Evolutionary conservation across 2,329 filamentous ascomycete species (phyloP), one percentile per base, ranked within the genome.

Genomic region (Aureobasidium mangrovei): DNA sequence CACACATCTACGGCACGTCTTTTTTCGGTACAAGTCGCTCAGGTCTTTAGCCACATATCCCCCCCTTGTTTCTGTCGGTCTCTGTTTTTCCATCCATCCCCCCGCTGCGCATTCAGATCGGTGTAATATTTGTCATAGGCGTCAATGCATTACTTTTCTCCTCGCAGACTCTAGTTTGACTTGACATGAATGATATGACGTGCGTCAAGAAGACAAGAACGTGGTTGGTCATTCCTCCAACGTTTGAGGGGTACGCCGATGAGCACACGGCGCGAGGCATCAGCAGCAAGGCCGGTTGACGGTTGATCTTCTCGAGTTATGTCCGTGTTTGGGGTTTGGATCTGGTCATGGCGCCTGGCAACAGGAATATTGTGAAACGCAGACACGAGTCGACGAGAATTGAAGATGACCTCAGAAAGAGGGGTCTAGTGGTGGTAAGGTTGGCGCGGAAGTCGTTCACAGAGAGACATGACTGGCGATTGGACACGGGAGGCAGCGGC

Each of bases 91-190:
- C 39, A 28, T 42, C 47, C 45, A 49, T 32, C 53, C 49, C 29
- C 40, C 40, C 41, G 41, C 47, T 43, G 44, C 44, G 54, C 40
- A 56, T 56, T 52, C 29, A 49, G 46, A 52, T 52, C 39, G 54
- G 46, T 56, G 46, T 56, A 51, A 52, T 56, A 56, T 35, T 56
- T 52, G 54, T 52, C 47, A 56, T 52, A 56, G 54, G 54, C 46
- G 46, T 51, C 47, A 54, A 54, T 54, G 32, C 46, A 54, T 24
- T 54, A 54, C 35, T 45, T 54, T 54, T 54, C 39, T 29, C 40
- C 40, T 32, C 45, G 38, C 45, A 29, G 38, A 4, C 18, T 12
- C 35, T 10, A 26, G 35, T 35, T 38, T 28, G 8, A 18, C 18
- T 18, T 18, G n/a, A 46, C n/a, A 38, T 46, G 4, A 4, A 36